Conservation (phyloP, 352 stramenopile species). For the Phytophthora pistaciae region DNA sequence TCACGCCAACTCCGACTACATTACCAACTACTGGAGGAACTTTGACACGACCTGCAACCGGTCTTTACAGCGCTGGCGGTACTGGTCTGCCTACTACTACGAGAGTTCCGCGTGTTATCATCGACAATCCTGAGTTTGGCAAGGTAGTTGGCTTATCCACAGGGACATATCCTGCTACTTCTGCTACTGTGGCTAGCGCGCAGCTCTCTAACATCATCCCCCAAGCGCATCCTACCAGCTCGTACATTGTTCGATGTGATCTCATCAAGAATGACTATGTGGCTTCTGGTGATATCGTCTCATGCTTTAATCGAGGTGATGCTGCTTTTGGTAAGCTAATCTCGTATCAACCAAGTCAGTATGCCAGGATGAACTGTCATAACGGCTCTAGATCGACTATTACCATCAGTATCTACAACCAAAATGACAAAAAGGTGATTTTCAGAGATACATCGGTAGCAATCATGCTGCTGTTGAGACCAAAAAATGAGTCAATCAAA, state of each 20-base stretch:
- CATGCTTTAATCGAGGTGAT: too few species aligned
- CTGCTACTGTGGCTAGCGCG: slow-evolving; percentile 8
- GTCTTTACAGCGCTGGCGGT: slow-evolving; percentile 19
- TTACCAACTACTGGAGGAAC: too few species aligned
- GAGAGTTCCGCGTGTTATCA: slow-evolving; percentile 24
- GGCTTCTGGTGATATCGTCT: background rate
- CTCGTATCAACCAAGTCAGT: too few species aligned
- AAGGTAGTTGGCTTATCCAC: slow-evolving; percentile 18
- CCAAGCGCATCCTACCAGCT: slow-evolving; percentile 14
- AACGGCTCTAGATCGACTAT: too few species aligned
- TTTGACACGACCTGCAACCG: slow-evolving; percentile 19
- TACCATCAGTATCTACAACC: too few species aligned
- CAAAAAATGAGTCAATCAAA: too few species aligned
- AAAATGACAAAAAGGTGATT: too few species aligned
- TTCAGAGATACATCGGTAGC: too few species aligned
- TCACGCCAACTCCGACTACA: too few species aligned
- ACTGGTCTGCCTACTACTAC: slow-evolving; percentile 19
- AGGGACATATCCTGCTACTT: slow-evolving; percentile 19
- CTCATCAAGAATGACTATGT: slow-evolving; percentile 32
- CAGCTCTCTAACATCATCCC: slow-evolving; percentile 21
- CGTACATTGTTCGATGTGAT: slow-evolving; percentile 32
- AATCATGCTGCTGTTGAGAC: too few species aligned
- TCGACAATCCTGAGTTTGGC: slow-evolving; percentile 26
- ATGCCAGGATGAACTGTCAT: too few species aligned
- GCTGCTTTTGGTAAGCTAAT: too few species aligned